Evolutionary conservation across 805 yeast genomes (phyloP).

Genomic region (Wickerhamiella sorbophila): DNA sequence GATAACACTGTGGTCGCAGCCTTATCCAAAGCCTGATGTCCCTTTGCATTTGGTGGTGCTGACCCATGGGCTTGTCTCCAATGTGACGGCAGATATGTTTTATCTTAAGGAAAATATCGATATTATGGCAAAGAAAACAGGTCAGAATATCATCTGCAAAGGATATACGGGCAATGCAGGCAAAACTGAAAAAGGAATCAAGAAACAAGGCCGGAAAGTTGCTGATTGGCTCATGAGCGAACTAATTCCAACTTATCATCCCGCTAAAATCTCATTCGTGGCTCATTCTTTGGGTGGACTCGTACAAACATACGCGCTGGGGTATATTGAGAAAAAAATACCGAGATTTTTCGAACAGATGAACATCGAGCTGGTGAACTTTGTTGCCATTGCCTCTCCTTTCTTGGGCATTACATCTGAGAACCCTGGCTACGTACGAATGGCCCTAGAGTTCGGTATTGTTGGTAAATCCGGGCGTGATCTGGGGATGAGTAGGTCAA

Average conservation of each 20-base stretch:
- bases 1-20: slow-evolving; percentile 59
- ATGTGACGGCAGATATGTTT: slow-evolving; percentile 78
- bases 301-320: slow-evolving; percentile 80
- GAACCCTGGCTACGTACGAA: slow-evolving; percentile 69
- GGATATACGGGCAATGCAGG: slow-evolving; percentile 78
- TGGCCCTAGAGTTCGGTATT: slow-evolving; percentile 74
- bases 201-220: slow-evolving; percentile 65
- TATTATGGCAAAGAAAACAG: slow-evolving; percentile 27
- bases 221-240: slow-evolving; percentile 57
- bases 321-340: slow-evolving; percentile 46
- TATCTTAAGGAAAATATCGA: slow-evolving; percentile 74
- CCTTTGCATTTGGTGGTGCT: slow-evolving; percentile 74
- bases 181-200: slow-evolving; percentile 78
- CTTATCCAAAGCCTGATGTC: slow-evolving; percentile 33
- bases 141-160: slow-evolving; percentile 60
- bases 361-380: slow-evolving; percentile 55
- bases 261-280: slow-evolving; percentile 62
- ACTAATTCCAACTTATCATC: slow-evolving; percentile 31
- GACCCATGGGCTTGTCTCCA: slow-evolving; percentile 89
- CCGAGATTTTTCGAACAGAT: slow-evolving; percentile 51
- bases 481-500: slow-evolving; percentile 44
- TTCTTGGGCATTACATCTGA: slow-evolving; percentile 78
- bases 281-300: slow-evolving; percentile 94
- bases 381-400: slow-evolving; percentile 77
- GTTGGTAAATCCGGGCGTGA: slow-evolving; percentile 93